Conservation (phyloP, 2,329 filamentous ascomycete genomes). For the Fusarium buxicola region DNA sequence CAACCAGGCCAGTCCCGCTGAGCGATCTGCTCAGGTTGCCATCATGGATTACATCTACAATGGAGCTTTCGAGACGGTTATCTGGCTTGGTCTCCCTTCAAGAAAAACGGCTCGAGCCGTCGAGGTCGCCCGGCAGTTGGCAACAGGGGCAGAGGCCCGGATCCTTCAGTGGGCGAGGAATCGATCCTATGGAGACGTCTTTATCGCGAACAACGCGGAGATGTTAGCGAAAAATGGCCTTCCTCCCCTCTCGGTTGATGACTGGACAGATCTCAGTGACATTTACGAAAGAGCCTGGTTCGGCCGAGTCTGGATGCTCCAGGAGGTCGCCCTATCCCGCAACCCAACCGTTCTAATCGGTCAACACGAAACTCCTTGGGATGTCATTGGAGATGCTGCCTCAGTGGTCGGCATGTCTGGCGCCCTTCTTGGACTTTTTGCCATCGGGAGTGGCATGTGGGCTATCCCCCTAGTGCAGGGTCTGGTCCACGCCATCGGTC, state of each 20-base stretch:
- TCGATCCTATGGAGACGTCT: slow-evolving; percentile 30
- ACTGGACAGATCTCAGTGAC: slow-evolving; percentile 31
- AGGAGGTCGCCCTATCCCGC: slow-evolving; percentile 43
- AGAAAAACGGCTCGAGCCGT: slow-evolving; percentile 17
- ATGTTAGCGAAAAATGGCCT: slow-evolving; percentile 30
- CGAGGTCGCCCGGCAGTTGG: slow-evolving; percentile 14
- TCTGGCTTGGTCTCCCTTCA: slow-evolving; percentile 39
- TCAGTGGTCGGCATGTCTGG: slow-evolving; percentile 27
- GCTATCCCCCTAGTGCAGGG: slow-evolving; percentile 22
- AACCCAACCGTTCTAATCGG: slow-evolving; percentile 40
- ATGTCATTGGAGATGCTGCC: slow-evolving; percentile 29
- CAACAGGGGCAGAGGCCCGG: slow-evolving; percentile 22
- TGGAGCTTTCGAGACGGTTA: slow-evolving; percentile 30
- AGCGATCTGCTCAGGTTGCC: slow-evolving; percentile 35
- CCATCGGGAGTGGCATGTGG: slow-evolving; percentile 1
- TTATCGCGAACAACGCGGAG: slow-evolving; percentile 31
- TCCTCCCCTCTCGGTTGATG: slow-evolving; percentile 24
- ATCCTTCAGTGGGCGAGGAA: slow-evolving; percentile 27
- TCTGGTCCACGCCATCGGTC: slow-evolving; percentile 27
- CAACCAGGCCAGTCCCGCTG: slow-evolving; percentile 33
- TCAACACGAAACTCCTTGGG: slow-evolving; percentile 28
- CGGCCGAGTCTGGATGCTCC: slow-evolving; percentile 46
- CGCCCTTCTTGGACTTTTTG: slow-evolving; percentile 26
- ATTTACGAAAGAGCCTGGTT: slow-evolving; percentile 44
- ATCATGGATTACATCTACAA: slow-evolving; percentile 42